phyloP scores from a whole-genome alignment of 2,329 filamentous ascomycete species.

The Monosporascus cannonballus region DNA sequence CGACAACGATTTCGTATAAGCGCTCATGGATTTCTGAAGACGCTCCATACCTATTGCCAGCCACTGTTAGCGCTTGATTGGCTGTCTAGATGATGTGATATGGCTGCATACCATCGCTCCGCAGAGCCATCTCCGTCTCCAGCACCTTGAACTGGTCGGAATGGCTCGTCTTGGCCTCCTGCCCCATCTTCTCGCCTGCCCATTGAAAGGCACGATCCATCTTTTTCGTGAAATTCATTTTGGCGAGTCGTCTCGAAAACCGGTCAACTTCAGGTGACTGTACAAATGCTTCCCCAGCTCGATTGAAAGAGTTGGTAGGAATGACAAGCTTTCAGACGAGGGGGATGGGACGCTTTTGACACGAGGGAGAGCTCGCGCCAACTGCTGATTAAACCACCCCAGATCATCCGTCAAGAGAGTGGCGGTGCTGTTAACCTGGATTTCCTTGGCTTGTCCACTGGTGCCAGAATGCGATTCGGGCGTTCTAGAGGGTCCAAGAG shows the following conservation, averaged over 20 bases:
- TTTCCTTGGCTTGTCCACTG: neutral
- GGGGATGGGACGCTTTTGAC: neutral
- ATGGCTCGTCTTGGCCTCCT: conserved; percentile 77
- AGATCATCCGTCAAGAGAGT: neutral
- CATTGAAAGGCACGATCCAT: conserved; percentile 96
- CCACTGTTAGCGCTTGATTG: conserved; percentile 5
- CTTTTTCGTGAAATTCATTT: conserved; percentile 67
- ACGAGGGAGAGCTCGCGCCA: neutral
- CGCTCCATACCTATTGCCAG: conserved; percentile 74
- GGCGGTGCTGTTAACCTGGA: conserved; percentile 4
- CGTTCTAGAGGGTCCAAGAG: conserved; percentile 5
- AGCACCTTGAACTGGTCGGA: conserved; percentile 88
- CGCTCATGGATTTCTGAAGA: conserved; percentile 77
- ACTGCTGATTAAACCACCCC: neutral
- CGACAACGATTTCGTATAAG: conserved; percentile 82
- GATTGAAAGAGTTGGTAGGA: neutral
- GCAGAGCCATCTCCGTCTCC: conserved; percentile 83
- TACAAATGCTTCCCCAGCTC: neutral
- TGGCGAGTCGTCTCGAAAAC: conserved; percentile 10
- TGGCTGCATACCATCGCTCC: conserved; percentile 67
- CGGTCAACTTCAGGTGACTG: conserved; percentile 5
- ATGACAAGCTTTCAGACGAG: conserved; percentile 2
- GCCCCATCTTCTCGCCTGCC: conserved; percentile 94
- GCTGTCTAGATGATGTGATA: conserved; percentile 1
- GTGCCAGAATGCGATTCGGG: neutral